Conservation (phyloP, 1,284 basidiomycete genomes). For the Cutaneotrichosporon curvatum region DNA sequence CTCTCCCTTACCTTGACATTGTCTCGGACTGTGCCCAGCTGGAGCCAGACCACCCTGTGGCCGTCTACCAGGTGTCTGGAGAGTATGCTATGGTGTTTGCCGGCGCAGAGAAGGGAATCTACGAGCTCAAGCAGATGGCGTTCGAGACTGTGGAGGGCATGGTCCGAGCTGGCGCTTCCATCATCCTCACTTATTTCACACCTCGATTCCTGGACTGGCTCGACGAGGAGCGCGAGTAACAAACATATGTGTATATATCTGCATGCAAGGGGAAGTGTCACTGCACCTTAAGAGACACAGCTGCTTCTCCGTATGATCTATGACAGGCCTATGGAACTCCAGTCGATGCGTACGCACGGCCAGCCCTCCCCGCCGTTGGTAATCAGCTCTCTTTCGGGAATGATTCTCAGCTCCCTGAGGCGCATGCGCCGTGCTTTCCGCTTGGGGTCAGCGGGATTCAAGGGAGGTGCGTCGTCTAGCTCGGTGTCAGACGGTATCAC, state of each 20-base stretch:
- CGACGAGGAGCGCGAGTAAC: slow-evolving; percentile 43
- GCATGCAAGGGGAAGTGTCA: no score
- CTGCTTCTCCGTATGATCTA: no score
- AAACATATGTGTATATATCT: neutral
- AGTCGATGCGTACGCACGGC: slow-evolving; percentile 31
- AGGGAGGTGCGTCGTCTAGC: slow-evolving; percentile 50
- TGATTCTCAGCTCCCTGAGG: slow-evolving; percentile 68
- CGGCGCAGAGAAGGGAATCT: slow-evolving; percentile 86
- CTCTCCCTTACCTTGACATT: slow-evolving; percentile 92
- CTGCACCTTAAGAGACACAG: no score
- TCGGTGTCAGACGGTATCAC: slow-evolving; percentile 59
- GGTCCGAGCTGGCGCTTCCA: slow-evolving; percentile 81
- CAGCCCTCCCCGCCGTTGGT: slow-evolving; percentile 30
- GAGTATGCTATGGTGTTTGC: slow-evolving; percentile 97
- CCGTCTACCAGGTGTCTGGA: slow-evolving; percentile 93
- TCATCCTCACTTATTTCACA: slow-evolving; percentile 91
- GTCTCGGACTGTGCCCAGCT: slow-evolving; percentile 79
- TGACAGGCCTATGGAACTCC: no score
- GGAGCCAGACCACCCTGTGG: slow-evolving; percentile 78
- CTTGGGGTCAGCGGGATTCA: slow-evolving; percentile 52
- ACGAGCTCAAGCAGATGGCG: slow-evolving; percentile 84
- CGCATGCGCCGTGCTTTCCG: slow-evolving; percentile 65
- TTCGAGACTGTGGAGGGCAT: slow-evolving; percentile 87
- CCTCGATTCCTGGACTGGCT: slow-evolving; percentile 92
- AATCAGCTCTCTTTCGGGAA: slow-evolving; percentile 57